phyloP scores from a whole-genome alignment of 2,329 filamentous ascomycete species.

The Neoascochyta sp. region DNA sequence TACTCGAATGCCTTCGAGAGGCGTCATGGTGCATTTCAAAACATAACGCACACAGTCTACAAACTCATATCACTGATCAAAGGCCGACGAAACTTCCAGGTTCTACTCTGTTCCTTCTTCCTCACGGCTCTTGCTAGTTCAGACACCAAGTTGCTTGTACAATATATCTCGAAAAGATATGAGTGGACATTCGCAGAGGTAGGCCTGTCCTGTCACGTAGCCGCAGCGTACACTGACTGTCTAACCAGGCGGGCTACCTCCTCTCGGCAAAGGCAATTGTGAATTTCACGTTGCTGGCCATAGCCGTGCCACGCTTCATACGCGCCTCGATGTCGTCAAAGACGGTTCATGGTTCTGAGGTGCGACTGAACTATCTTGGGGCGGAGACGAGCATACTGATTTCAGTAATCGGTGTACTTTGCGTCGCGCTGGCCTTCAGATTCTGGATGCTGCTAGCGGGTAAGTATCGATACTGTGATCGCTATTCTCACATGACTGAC shows the following conservation, averaged over 20 bases:
- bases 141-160: slow-evolving; percentile 37
- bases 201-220: not conserved
- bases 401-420: slow-evolving; percentile 34
- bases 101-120: slow-evolving; percentile 33
- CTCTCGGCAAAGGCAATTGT: slow-evolving; percentile 38
- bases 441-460: slow-evolving; percentile 34
- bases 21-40: slow-evolving; percentile 10
- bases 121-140: slow-evolving; percentile 38
- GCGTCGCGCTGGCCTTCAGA: slow-evolving; percentile 27
- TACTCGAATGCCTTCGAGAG: slow-evolving; percentile 27
- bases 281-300: slow-evolving; percentile 33
- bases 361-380: slow-evolving; percentile 30
- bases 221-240: not conserved
- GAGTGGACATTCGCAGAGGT: slow-evolving; percentile 38
- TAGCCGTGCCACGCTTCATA: slow-evolving; percentile 35
- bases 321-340: slow-evolving; percentile 21
- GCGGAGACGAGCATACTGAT: slow-evolving; percentile 31
- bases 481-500: slow-evolving; percentile 2
- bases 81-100: slow-evolving; percentile 33
- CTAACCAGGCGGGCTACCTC: slow-evolving; percentile 33
- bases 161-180: slow-evolving; percentile 41
- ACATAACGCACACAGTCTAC: slow-evolving; percentile 10
- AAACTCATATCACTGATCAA: slow-evolving; percentile 18
- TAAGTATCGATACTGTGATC: slow-evolving; percentile 6
- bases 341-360: slow-evolving; percentile 23